These are phyloP conservation scores for Penicillium polonicum DNA, from an alignment of 2,329 filamentous ascomycete species.

Conservation along the genomic window DNA sequence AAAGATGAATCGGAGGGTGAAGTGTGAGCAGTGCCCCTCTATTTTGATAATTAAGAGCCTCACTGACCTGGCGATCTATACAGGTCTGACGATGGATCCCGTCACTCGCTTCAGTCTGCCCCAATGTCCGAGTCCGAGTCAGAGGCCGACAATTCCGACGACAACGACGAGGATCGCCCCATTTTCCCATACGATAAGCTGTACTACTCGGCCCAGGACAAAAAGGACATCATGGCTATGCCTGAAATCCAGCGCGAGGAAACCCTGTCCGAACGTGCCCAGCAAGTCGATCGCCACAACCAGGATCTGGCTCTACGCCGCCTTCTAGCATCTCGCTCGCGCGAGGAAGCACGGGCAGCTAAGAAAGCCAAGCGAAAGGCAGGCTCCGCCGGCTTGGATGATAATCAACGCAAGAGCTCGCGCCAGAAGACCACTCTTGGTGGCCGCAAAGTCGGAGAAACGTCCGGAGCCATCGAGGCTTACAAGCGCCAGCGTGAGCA, in stretches of 20 bases:
- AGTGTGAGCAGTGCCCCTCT: conserved; percentile 60
- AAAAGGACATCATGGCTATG: conserved; percentile 76
- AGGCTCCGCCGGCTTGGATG: conserved; percentile 73
- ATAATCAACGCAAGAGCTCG: conserved; percentile 70
- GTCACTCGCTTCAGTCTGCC: conserved; percentile 73
- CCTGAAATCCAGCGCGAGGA: conserved; percentile 89
- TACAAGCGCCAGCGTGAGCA: conserved; percentile 63
- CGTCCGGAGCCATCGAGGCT: conserved; percentile 70
- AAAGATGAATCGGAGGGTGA: conserved; percentile 77
- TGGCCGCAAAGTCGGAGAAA: conserved; percentile 66
- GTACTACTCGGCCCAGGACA: conserved; percentile 71
- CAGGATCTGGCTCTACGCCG: conserved; percentile 81
- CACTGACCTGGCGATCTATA: not conserved
- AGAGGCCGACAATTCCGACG: conserved; percentile 62
- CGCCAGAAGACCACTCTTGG: conserved; percentile 68
- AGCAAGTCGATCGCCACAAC: conserved; percentile 75
- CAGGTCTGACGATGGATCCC: conserved; percentile 69
- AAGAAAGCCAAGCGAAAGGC: conserved; percentile 71
- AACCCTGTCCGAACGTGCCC: conserved; percentile 81
- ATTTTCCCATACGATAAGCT: conserved; percentile 84
- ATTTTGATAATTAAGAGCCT: conserved; percentile 12
- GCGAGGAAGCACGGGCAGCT: conserved; percentile 55
- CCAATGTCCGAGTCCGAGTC: conserved; percentile 89
- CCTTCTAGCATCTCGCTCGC: conserved; percentile 67
- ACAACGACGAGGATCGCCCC: conserved; percentile 49